These are phyloP conservation scores for Phialophora expanda DNA, from an alignment of 2,329 filamentous ascomycete genomes.

Conservation along the genomic window DNA sequence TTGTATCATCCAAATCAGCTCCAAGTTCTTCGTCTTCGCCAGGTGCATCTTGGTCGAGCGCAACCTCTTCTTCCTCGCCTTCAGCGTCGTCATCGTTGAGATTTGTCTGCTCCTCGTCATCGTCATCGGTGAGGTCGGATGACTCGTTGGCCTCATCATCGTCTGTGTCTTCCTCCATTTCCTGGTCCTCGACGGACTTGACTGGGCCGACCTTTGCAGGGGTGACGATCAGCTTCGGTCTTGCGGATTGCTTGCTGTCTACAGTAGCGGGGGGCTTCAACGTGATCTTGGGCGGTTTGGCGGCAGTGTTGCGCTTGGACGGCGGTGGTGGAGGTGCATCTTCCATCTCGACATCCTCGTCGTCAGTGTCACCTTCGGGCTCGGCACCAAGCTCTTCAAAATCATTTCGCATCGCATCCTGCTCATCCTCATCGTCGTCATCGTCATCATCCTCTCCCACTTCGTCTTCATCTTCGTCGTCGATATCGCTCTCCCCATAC, in stretches of 20 bases:
- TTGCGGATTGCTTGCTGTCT: slow-evolving; percentile 45
- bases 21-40: slow-evolving; percentile 48
- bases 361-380: slow-evolving; percentile 41
- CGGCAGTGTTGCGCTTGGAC: slow-evolving; percentile 28
- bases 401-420: slow-evolving; percentile 38
- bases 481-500: slow-evolving; percentile 52
- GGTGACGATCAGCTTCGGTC: slow-evolving; percentile 47
- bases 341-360: slow-evolving; percentile 53
- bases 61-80: slow-evolving; percentile 45
- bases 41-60: slow-evolving; percentile 45
- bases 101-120: slow-evolving; percentile 46
- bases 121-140: slow-evolving; percentile 54
- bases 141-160: slow-evolving; percentile 59
- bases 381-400: slow-evolving; percentile 44
- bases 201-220: slow-evolving; percentile 45
- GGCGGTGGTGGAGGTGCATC: slow-evolving; percentile 48
- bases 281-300: slow-evolving; percentile 39
- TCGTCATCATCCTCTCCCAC: slow-evolving; percentile 46
- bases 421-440: slow-evolving; percentile 40
- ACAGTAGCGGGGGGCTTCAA: slow-evolving; percentile 37
- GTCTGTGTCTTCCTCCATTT: slow-evolving; percentile 55
- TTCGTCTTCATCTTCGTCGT: slow-evolving; percentile 48
- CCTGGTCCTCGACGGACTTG: slow-evolving; percentile 55
- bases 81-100: slow-evolving; percentile 55
- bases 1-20: slow-evolving; percentile 49